A percentile compares a stretch with the other conserved stretches of the same genome.
Conservation (phyloP, 805 yeast species). For the Metschnikowia cerradonensis region DNA sequence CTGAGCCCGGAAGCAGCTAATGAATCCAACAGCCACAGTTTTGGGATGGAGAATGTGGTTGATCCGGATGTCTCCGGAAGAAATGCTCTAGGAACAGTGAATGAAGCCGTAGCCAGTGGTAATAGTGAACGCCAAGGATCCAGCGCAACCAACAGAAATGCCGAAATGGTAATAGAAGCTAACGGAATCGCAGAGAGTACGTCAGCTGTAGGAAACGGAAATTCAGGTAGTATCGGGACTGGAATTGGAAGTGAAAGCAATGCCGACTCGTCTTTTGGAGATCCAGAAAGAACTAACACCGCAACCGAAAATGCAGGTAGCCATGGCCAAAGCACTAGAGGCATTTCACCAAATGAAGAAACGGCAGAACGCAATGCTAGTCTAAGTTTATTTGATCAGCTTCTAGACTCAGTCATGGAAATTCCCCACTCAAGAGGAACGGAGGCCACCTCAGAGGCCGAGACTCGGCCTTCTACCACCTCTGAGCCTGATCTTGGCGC, state of each 20-base stretch:
- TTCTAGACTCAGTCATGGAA: slow-evolving; percentile 13
- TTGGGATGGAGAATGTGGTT: background rate
- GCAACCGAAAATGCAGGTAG: no score
- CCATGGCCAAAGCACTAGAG: background rate
- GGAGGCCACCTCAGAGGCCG: background rate
- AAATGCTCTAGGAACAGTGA: no score
- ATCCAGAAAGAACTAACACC: no score
- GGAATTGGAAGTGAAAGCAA: background rate
- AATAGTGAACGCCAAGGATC: no score
- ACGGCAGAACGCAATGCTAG: background rate
- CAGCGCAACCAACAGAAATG: no score
- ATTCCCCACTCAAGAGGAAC: background rate
- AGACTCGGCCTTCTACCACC: slow-evolving; percentile 3
- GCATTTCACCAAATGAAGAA: background rate
- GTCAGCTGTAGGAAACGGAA: no score
- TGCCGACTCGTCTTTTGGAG: background rate
- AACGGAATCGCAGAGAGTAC: background rate
- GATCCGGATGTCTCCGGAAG: background rate
- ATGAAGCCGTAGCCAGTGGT: no score
- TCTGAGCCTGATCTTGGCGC: slow-evolving; percentile 3
- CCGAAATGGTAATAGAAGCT: background rate
- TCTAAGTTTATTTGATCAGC: slow-evolving; percentile 11
- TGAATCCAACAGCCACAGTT: background rate
- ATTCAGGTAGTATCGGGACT: no score
- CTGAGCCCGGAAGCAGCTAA: background rate